Evolutionary conservation across 2,329 filamentous ascomycete species (phyloP).

Genomic region (Aspergillus pseudoviridinutans): DNA sequence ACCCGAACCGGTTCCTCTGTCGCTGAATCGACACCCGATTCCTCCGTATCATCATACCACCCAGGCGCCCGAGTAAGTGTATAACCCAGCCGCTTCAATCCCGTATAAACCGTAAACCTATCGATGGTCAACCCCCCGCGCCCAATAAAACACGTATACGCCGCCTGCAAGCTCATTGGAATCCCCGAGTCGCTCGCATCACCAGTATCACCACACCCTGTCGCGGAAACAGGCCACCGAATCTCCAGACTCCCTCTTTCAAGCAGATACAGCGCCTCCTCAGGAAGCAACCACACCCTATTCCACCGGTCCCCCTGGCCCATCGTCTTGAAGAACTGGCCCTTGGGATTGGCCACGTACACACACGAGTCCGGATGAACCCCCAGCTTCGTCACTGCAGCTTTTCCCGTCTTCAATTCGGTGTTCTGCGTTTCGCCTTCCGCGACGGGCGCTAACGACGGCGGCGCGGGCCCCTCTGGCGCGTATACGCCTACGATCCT

Average conservation of each 20-base stretch:
- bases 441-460: constrained; percentile 1
- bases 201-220: constrained; percentile 22
- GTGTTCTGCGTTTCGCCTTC: constrained; percentile 12
- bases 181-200: constrained; percentile 58
- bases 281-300: constrained; percentile 78
- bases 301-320: constrained; percentile 64
- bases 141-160: constrained; percentile 80
- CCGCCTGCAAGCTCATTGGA: constrained; percentile 87
- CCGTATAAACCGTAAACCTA: constrained; percentile 82
- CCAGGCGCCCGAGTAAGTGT: constrained; percentile 67
- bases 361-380: constrained; percentile 46
- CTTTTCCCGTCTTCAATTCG: constrained; percentile 7
- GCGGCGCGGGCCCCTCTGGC: constrained; percentile 47
- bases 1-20: constrained; percentile 8
- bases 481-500: constrained; percentile 70
- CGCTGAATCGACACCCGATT: constrained; percentile 5
- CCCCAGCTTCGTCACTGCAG: constrained; percentile 11
- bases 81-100: constrained; percentile 79
- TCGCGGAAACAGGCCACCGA: constrained; percentile 64
- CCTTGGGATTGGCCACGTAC: constrained; percentile 66
- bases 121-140: constrained; percentile 63
- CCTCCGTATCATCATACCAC: constrained; percentile 36
- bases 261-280: constrained; percentile 85
- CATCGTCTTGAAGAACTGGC: constrained; percentile 70
- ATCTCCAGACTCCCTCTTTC: constrained; percentile 85